Evolutionary conservation across 441 rosid species (phyloP), one percentile per base, ranked within the genome.

Genomic region (Daphne laureola): DNA sequence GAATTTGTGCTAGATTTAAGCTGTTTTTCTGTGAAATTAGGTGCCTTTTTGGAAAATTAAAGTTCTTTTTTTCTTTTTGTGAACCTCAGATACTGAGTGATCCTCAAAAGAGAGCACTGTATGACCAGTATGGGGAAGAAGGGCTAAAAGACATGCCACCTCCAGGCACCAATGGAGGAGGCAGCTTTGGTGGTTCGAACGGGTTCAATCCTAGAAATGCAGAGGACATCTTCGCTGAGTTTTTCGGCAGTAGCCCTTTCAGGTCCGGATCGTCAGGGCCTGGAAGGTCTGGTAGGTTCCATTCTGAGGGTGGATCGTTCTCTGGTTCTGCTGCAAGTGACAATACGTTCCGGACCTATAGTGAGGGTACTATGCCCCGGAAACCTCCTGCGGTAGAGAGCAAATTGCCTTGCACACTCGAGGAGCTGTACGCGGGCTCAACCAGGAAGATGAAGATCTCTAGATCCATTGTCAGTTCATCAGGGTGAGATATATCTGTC

Each of bases 361-460:
- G 83, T 4, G 94, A 90, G 2, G 83, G 80, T 3, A 65, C 72
- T 3, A 21, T 38, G 1, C 83, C 80, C 0, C 81, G 78, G 67
- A 92, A 88, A 66, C 95, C 98, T 36, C 87, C 96, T 4, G 80
- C 95, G 0, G 92, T 92, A 3, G 98, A 92, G 68, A 88, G 83
- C 66, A 88, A 84, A 55, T 67, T 92, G 70, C 87, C 93, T 47
- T 92, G 98, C 76, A 86, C 67, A 62, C 98, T 92, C 16, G 93
- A 79, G 68, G 98, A 92, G 63, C 66, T 92, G 18, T 86, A 81
- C 50, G 25, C 83, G 35, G 95, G 98, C 58, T 88, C 96, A 15
- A 88, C 96, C 1, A 78, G 95, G 74, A 92, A 84, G 61, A 92
- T 92, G 98, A 92, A 88, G 85, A 92, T 92, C 51, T 92, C 98